phyloP scores from a whole-genome alignment of 306 rosid species.

The Rosa lucieae region DNA sequence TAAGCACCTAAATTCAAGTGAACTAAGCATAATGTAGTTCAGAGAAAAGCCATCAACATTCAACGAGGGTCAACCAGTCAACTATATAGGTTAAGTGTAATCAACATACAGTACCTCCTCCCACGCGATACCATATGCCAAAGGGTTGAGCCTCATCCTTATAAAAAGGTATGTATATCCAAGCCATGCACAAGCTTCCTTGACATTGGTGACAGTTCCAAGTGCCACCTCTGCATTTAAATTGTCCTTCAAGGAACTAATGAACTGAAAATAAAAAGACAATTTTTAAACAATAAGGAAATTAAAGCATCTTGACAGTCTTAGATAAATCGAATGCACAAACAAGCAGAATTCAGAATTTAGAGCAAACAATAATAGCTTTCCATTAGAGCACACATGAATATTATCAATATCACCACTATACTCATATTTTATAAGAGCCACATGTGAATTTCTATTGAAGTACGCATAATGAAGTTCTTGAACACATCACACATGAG shows the following conservation, averaged over 20 bases:
- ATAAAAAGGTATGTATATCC: conserved; percentile 97
- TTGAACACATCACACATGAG: background rate
- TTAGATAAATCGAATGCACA: conserved; percentile 3
- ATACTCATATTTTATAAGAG: background rate
- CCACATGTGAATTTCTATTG: background rate
- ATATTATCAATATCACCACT: background rate
- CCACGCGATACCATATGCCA: conserved; percentile 94
- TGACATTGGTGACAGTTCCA: conserved; percentile 97
- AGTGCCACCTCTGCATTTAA: conserved; percentile 96
- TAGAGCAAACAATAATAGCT: background rate
- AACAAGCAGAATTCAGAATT: background rate
- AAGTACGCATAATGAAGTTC: background rate
- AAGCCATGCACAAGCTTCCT: conserved; percentile 99
- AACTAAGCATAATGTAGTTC: background rate
- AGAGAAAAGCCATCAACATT: background rate
- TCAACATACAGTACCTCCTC: conserved; percentile 67
- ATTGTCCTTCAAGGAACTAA: conserved; percentile 94
- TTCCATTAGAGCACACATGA: background rate
- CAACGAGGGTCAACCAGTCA: background rate
- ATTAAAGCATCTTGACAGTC: background rate
- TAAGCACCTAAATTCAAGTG: conserved; percentile 11
- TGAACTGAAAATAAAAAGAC: conserved; percentile 59
- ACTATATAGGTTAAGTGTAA: background rate
- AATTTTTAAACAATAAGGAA: conserved; percentile 1
- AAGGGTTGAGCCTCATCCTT: conserved; percentile 95